These are phyloP conservation scores for Angomonas deanei DNA, from an alignment of 208 protist species.

Conservation along the genomic window DNA sequence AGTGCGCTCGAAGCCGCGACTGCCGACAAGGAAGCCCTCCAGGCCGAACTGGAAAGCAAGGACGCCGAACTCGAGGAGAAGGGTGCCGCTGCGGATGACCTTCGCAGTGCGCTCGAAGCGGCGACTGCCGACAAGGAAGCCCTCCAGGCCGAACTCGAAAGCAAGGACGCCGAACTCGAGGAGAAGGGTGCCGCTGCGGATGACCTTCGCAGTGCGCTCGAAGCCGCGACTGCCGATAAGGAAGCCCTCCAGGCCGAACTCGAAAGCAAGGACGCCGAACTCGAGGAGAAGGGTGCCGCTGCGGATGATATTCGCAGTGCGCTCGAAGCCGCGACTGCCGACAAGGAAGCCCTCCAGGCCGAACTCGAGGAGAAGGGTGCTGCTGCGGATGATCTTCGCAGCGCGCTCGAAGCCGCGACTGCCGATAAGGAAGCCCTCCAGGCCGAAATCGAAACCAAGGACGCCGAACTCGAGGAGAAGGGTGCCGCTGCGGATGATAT, in stretches of 20 bases:
- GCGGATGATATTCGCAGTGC: neutral
- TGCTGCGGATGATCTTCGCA: neutral
- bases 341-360: neutral
- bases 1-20: neutral
- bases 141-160: neutral
- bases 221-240: neutral
- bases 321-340: neutral
- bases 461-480: neutral
- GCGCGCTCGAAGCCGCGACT: neutral
- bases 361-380: neutral
- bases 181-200: neutral
- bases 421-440: no score
- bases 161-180: neutral
- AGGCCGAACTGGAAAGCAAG: neutral
- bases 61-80: neutral
- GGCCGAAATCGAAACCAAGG: neutral
- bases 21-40: neutral
- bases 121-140: neutral
- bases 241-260: neutral
- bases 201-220: neutral
- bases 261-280: neutral
- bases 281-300: neutral
- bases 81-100: neutral
- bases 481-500: no score
- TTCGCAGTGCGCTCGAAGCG: neutral